Base-by-base conservation (phyloP, 345 rosid genomes). In the Aquilaria malaccensis region DNA sequence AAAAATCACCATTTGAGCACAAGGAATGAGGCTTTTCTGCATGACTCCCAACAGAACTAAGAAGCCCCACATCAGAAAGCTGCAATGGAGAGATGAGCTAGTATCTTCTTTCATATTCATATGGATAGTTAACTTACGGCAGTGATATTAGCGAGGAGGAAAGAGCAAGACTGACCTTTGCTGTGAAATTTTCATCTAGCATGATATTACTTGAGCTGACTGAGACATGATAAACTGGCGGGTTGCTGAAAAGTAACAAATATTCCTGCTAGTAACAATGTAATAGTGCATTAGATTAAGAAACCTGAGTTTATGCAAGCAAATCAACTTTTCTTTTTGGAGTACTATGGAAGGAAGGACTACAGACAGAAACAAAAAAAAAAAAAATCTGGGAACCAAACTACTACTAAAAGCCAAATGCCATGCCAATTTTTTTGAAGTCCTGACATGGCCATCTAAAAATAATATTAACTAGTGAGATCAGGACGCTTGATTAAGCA, bases 151-250 rank as follows among this genome's bases (percentile, higher is more conserved):
- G 30, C 2, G 64, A 32, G 32, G 29, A 7, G 33, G 50, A 33
- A 56, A 56, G 58, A 32, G 15, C 59, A 41, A 51, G 54, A 9
- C 65, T 67, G 45, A 86, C 98, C 88, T 89, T 93, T 14, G 95
- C 88, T 0, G 74, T 88, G 74, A 85, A 89, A 80, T 89, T 84
- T 59, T 83, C 92, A 62, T 88, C 99, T 53, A 94, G 73, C 90
- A 93, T 84, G 72, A 93, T 77, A 60, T 75, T 87, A 60, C 95
- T 85, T 62, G 99, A 84, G 74, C 71, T 89, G 69, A 94, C 64
- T 63, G 97, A 87, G 63, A 90, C 87, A 61, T 73, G 83, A 70
- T 79, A 80, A 11, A 78, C 63, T 11, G 86, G 86, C 45, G 85
- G 87, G 50, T 79, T 83, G 62, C 85, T 84, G 79, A 87, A 94